Evolutionary conservation across 2,329 filamentous ascomycete genomes (phyloP).

Genomic region (Alternaria gansuensis): DNA sequence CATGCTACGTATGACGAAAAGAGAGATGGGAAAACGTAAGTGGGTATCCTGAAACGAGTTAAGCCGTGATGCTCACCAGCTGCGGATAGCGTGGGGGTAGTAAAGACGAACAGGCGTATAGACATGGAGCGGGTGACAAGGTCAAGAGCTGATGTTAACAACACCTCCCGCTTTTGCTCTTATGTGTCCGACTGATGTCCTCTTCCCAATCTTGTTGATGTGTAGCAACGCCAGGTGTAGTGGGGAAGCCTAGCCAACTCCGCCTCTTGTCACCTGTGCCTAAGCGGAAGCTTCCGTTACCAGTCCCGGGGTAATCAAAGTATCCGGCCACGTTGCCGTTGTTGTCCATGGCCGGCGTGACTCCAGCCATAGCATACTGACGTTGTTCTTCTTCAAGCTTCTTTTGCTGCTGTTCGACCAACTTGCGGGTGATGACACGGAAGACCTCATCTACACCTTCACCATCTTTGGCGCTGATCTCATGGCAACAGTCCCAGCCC

Average conservation of each 20-base stretch:
- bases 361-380: constrained; percentile 55
- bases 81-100: not conserved
- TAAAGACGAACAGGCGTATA: not conserved
- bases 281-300: constrained; percentile 67
- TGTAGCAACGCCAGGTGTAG: constrained; percentile 51
- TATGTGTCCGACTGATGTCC: constrained; percentile 42
- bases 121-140: not conserved
- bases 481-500: constrained; percentile 96
- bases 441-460: constrained; percentile 98
- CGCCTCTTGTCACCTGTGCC: constrained; percentile 68
- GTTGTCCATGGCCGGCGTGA: constrained; percentile 55
- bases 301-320: constrained; percentile 60
- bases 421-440: constrained; percentile 84
- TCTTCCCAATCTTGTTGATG: constrained; percentile 48
- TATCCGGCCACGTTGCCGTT: constrained; percentile 53
- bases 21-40: not conserved
- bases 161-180: constrained; percentile 49
- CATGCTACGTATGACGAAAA: not conserved
- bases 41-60: constrained; percentile 31
- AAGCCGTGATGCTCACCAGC: constrained; percentile 9
- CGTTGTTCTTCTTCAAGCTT: constrained; percentile 61
- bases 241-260: constrained; percentile 71
- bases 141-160: constrained; percentile 34
- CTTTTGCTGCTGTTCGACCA: constrained; percentile 74
- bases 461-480: constrained; percentile 91